Evolutionary conservation across 805 yeast species (phyloP).

Genomic region (Yamadazyma olivae): DNA sequence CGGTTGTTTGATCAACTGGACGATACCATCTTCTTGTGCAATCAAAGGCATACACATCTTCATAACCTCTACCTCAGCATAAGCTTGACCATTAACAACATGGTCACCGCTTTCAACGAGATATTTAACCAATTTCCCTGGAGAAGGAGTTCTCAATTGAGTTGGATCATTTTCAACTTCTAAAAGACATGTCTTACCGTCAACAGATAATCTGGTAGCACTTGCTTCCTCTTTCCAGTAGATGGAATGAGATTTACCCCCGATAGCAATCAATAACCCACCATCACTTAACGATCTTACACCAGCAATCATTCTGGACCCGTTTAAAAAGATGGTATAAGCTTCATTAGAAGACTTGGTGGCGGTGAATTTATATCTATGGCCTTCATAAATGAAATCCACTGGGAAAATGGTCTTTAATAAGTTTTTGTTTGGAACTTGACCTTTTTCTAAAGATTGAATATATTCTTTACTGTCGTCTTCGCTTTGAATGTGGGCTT

Average conservation of each 20-base stretch:
- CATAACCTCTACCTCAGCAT: conserved; percentile 99
- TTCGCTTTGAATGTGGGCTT: conserved; percentile 79
- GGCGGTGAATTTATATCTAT: conserved; percentile 90
- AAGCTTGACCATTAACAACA: conserved; percentile 85
- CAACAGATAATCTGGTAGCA: conserved; percentile 92
- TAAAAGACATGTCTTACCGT: conserved; percentile 88
- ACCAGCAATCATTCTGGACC: conserved; percentile 84
- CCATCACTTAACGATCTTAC: conserved; percentile 92
- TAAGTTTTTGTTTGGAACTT: conserved; percentile 79
- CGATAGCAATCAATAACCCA: conserved; percentile 82
- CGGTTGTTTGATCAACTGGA: conserved; percentile 93
- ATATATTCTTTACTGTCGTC: conserved; percentile 67
- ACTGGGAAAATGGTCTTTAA: conserved; percentile 87
- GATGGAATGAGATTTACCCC: conserved; percentile 90
- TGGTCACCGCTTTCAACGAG: conserved; percentile 96
- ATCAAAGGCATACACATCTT: conserved; percentile 98
- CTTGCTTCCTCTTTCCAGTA: conserved; percentile 98
- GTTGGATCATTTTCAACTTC: conserved; percentile 98
- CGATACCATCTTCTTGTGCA: conserved; percentile 90
- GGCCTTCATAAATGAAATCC: conserved; percentile 94
- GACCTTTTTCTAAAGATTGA: conserved; percentile 87
- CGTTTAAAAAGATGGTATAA: conserved; percentile 89
- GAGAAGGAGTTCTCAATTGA: conserved; percentile 97
- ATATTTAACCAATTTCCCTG: conserved; percentile 94
- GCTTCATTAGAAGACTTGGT: conserved; percentile 85